A percentile compares a stretch with the other conserved stretches of the same genome.
Evolutionary conservation across 2,329 filamentous ascomycete genomes (phyloP).

Genomic region (Lecanicillium sp.): DNA sequence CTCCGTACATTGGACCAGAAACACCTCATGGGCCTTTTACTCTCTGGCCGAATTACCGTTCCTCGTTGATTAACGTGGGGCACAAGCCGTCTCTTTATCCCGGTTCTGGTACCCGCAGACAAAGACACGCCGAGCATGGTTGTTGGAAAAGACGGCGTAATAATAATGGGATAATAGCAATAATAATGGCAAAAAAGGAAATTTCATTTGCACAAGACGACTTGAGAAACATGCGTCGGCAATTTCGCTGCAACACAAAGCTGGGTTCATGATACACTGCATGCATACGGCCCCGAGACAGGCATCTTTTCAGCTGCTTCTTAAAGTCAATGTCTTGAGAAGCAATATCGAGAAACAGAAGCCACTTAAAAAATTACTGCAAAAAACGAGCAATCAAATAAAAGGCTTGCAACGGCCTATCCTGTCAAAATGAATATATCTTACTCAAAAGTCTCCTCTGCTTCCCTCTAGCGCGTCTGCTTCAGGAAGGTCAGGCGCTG

Average conservation of each 20-base stretch:
- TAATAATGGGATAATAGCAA: too few species aligned
- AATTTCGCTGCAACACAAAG: not conserved
- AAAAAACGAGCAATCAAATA: too few species aligned
- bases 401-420: not conserved
- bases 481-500: constrained; percentile 1
- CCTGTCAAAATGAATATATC: not conserved
- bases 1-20: too few species aligned
- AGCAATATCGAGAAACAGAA: not conserved
- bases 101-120: constrained; percentile 7
- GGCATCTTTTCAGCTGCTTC: not conserved
- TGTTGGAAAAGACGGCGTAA: not conserved
- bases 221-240: too few species aligned
- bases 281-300: constrained; percentile 8
- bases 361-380: not conserved
- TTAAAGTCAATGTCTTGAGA: not conserved
- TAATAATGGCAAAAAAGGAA: too few species aligned
- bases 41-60: not conserved
- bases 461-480: not conserved
- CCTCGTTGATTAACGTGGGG: constrained; percentile 5
- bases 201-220: too few species aligned
- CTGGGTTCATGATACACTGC: not conserved
- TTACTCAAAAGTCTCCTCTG: constrained; percentile 1
- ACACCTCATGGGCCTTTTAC: not conserved
- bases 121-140: not conserved
- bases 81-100: not conserved